Base-by-base conservation (phyloP, 2,329 filamentous ascomycete genomes). In the Colletotrichum sidae region DNA sequence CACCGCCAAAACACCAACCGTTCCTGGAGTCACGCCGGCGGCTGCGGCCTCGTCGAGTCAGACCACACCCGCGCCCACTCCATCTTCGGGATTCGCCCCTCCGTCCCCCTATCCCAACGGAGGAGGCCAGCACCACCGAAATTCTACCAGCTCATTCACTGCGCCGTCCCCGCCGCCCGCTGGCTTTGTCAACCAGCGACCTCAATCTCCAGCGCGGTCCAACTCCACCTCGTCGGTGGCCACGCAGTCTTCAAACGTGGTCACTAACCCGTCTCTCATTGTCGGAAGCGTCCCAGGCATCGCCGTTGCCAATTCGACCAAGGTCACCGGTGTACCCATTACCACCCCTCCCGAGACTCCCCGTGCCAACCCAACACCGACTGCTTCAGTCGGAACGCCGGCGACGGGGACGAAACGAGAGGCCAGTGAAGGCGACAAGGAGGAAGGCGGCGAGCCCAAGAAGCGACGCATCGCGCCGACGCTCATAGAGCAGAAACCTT, bases 331-430 rank as follows among this genome's bases (percentile, higher is more conserved):
- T 0, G 80, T 96, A 47, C 92, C 94, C 0, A 88, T 97, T 72
- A 93, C 92, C 42, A 97, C 95, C 8, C 95, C 96, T 2, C 96
- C 95, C 1, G 92, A 97, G 76, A 98, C 95, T 3, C 95, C 95
- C 6, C 84, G 88, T 55, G 49, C 63, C 12, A 88, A 86, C 45
- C 77, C 74, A 25, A 25, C 49, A 69, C 73, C 1, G 70, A 72
- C 15, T 13, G 55, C 17, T 42, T 39, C 12, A 50, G 10, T 12
- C 13, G 71, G 71, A 33, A 71, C 72, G 44, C 72, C 73, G 50
- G 73, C 75, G 3, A 46, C 39, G 5, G 84, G 84, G 37, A 77
- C 79, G 13, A 90, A 90, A 75, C 80, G 87, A 68, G 87, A 90
- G 35, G 82, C 82, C 11, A 84, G 81, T 33, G 86, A 87, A 64